These are phyloP conservation scores for Chaetomium sp. DNA, from an alignment of 2,329 filamentous ascomycete species.

Conservation along the genomic window DNA sequence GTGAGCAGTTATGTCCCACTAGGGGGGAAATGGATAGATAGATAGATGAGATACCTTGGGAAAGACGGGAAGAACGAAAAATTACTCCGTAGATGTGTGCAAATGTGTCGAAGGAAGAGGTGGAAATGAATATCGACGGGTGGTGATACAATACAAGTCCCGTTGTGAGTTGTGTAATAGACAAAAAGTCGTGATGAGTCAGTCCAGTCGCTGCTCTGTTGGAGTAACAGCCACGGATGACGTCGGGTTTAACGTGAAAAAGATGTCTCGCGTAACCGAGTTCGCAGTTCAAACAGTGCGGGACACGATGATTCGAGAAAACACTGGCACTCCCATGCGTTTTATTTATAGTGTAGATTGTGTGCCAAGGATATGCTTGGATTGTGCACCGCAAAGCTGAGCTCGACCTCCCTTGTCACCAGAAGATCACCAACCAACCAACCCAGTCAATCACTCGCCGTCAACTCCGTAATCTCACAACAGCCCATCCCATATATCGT, in stretches of 20 bases:
- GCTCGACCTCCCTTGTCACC: conserved; percentile 4
- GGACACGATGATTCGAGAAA: not conserved
- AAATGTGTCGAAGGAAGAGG: too few relatives aligned
- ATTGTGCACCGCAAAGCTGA: not conserved
- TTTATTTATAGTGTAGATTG: too few relatives aligned
- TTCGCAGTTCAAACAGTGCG: not conserved
- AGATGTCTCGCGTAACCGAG: too few relatives aligned
- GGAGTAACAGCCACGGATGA: not conserved
- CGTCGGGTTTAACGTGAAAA: not conserved
- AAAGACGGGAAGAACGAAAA: not conserved
- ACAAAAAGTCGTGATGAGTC: not conserved
- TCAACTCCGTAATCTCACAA: conserved; percentile 15
- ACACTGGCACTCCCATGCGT: too few relatives aligned
- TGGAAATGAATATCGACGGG: too few relatives aligned
- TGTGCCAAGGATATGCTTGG: not conserved
- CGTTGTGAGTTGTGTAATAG: not conserved
- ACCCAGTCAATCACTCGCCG: not conserved
- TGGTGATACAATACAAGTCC: not conserved
- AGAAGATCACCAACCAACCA: conserved; percentile 3
- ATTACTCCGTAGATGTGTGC: too few relatives aligned
- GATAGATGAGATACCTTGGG: not conserved
- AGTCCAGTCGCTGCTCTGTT: not conserved
- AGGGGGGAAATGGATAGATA: not conserved
- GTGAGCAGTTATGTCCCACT: not conserved
- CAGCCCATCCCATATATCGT: conserved; percentile 7